phyloP scores from a whole-genome alignment of 108 stramenopile genomes.

The Nannochloropsis gaditana region DNA sequence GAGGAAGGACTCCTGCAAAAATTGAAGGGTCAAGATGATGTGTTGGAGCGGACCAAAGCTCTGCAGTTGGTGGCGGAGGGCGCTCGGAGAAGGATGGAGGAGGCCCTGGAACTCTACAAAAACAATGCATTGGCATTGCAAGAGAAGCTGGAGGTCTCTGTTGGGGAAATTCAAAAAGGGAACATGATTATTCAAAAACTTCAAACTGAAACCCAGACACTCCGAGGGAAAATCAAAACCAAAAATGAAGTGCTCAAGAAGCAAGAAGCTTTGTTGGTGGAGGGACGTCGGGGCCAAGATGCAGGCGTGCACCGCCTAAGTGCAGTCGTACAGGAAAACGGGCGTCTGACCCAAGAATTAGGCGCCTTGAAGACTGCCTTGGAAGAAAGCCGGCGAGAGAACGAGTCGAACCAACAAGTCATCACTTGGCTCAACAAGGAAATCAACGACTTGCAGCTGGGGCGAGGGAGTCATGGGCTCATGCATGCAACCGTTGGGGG shows the following conservation, averaged over 20 bases:
- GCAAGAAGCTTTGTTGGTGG: constrained; percentile 41
- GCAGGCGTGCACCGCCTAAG: constrained; percentile 7
- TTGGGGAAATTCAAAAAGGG: constrained; percentile 52
- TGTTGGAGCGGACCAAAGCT: constrained; percentile 37
- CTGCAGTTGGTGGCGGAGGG: constrained; percentile 44
- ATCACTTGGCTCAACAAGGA: constrained; percentile 59
- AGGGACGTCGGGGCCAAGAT: neutral
- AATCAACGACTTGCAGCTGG: constrained; percentile 47
- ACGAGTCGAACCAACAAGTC: constrained; percentile 57
- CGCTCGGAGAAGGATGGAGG: constrained; percentile 31
- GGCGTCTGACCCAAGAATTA: constrained; percentile 34
- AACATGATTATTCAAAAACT: constrained; percentile 54
- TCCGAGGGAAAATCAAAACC: constrained; percentile 36
- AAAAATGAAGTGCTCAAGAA: constrained; percentile 56
- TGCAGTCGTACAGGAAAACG: neutral
- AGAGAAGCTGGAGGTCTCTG: constrained; percentile 53
- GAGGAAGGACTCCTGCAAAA: neutral
- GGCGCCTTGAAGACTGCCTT: constrained; percentile 37
- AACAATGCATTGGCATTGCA: constrained; percentile 47
- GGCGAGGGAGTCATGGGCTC: constrained; percentile 13
- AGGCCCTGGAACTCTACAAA: constrained; percentile 47
- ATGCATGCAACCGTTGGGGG: neutral
- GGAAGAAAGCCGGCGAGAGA: constrained; percentile 45
- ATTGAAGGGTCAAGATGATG: constrained; percentile 8
- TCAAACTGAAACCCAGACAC: constrained; percentile 34